Evolutionary conservation across 2,329 filamentous ascomycete species (phyloP).

Genomic region (Hymenoscyphus fructigenus): DNA sequence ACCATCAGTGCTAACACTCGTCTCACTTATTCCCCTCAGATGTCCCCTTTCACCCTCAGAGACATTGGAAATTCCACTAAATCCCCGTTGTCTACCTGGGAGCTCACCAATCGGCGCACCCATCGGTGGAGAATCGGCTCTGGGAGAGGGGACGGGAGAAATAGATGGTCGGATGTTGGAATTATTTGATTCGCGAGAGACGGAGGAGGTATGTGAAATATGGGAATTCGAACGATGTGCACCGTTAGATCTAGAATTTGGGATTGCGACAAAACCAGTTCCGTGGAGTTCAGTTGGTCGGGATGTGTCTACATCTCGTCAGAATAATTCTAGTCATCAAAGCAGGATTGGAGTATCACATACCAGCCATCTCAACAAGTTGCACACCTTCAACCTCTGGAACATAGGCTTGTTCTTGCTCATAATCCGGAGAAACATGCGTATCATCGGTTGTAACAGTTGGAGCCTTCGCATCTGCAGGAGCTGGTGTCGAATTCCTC

Average conservation of each 20-base stretch:
- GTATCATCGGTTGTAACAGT: conserved; percentile 34
- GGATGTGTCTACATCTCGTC: conserved; percentile 28
- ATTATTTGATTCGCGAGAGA: conserved; percentile 14
- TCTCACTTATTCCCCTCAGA: conserved; percentile 30
- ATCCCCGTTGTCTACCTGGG: conserved; percentile 4
- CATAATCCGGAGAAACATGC: conserved; percentile 17
- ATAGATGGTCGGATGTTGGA: conserved; percentile 12
- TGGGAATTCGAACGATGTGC: conserved; percentile 20
- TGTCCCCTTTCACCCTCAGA: conserved; percentile 27
- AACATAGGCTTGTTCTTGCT: conserved; percentile 21
- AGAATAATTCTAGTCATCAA: conserved; percentile 2
- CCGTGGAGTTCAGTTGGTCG: conserved; percentile 26
- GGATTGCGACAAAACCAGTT: conserved; percentile 23
- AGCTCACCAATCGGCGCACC: conserved; percentile 9
- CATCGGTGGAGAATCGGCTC: conserved; percentile 23
- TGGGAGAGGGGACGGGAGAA: conserved; percentile 15
- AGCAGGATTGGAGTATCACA: conserved; percentile 16
- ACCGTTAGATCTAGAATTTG: not conserved
- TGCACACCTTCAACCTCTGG: conserved; percentile 31
- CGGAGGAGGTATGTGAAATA: conserved; percentile 20
- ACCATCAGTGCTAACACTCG: conserved; percentile 28
- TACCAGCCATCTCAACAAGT: conserved; percentile 38
- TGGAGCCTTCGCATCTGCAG: conserved; percentile 26
- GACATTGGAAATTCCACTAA: conserved; percentile 22
- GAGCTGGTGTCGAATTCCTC: conserved; percentile 19